Evolutionary conservation across 768 basidiomycete species (phyloP), one percentile per base, ranked within the genome.

Genomic region (Pulveroboletus sp.): DNA sequence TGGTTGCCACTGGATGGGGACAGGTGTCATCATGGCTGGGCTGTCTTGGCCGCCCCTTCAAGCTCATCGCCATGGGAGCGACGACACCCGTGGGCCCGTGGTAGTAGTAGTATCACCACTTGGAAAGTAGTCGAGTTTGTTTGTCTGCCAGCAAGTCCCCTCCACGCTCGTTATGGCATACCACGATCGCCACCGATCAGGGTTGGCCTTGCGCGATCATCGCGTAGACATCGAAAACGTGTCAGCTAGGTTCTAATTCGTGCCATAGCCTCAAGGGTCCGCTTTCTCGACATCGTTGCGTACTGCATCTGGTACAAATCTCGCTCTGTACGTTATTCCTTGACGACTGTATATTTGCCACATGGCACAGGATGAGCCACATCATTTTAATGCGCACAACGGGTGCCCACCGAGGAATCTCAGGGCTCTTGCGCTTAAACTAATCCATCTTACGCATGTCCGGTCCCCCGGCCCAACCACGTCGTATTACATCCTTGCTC

Each of bases 161-260:
- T n/a, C 40, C n/a, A n/a, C n/a, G n/a, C n/a, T 27, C n/a, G 1
- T 10, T 23, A 32, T 24, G 38, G 23, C 5, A 19, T 4, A n/a
- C 2, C 38, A 19, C 38, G 55, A 55, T 60, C 57, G 46, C 57
- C 58, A 63, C 61, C 27, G 27, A 29, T 61, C 60, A 59, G 58
- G 58, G 57, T 47, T 23, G 29, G 9, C 33, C 41, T 20, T 48
- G 47, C 47, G 47, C 47, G 47, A 48, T 48, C 40, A 48, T 27
- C 47, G 42, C 43, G 21, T 60, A 61, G 58, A 60, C 61, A 61
- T 63, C 60, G 60, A 61, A 57, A 63, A 61, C 64, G 52, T 63
- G 59, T 59, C 59, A 45, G 5, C 20, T 23, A 25, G 17, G 34
- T 21, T 37, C 39, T 16, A 3, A 29, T 19, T 35, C 3, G 16